These are phyloP conservation scores for Tolypocladium cylindrosporum DNA, from an alignment of 2,329 filamentous ascomycete genomes.

Conservation along the genomic window DNA sequence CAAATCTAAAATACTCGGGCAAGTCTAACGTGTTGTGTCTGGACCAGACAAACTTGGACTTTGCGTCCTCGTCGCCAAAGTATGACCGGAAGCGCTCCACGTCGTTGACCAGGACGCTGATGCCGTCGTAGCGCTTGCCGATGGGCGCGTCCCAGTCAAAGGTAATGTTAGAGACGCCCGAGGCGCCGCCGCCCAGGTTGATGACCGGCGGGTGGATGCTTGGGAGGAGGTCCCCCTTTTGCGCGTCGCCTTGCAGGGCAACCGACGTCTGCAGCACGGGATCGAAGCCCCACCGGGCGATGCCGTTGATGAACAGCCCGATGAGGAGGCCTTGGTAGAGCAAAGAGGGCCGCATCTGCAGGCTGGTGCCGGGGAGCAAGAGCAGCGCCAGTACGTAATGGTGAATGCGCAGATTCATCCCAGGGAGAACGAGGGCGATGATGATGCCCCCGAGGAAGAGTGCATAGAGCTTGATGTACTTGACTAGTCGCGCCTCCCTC, in stretches of 20 bases:
- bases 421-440: conserved; percentile 61
- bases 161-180: conserved; percentile 51
- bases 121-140: conserved; percentile 53
- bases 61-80: conserved; percentile 42
- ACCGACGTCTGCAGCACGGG: conserved; percentile 73
- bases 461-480: conserved; percentile 68
- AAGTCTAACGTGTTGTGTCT: conserved; percentile 32
- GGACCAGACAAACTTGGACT: conserved; percentile 47
- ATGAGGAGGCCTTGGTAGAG: conserved; percentile 84
- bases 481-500: conserved; percentile 69
- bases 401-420: conserved; percentile 77
- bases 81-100: conserved; percentile 72
- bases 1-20: conserved; percentile 72
- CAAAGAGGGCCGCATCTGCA: conserved; percentile 77
- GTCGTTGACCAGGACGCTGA: conserved; percentile 76
- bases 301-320: conserved; percentile 87
- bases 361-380: conserved; percentile 75
- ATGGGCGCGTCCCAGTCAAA: conserved; percentile 42
- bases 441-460: conserved; percentile 58
- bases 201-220: conserved; percentile 37
- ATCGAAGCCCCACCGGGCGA: conserved; percentile 90
- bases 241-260: conserved; percentile 59
- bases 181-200: conserved; percentile 24
- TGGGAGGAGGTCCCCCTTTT: conserved; percentile 52
- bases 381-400: conserved; percentile 89